Conservation (phyloP, 768 basidiomycete species). For the Leucosporidium scottii region DNA sequence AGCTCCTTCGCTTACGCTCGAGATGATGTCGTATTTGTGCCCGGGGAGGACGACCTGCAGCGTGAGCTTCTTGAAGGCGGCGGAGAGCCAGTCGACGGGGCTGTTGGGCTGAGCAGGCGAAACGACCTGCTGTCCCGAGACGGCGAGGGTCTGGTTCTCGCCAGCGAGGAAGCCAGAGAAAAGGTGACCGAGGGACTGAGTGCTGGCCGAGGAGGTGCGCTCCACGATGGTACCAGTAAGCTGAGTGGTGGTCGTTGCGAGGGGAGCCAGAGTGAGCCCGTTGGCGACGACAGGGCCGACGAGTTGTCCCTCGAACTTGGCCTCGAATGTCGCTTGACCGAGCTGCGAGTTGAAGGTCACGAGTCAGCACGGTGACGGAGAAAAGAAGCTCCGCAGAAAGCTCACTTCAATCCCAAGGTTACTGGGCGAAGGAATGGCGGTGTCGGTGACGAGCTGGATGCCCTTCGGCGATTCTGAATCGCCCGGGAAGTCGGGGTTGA, state of each 20-base stretch:
- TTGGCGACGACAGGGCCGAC: slow-evolving; percentile 58
- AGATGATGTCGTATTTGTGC: slow-evolving; percentile 49
- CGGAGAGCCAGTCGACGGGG: slow-evolving; percentile 57
- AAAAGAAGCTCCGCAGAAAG: no score
- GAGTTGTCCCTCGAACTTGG: slow-evolving; percentile 50
- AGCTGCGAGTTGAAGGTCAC: slow-evolving; percentile 6
- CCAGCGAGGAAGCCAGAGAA: slow-evolving; percentile 62
- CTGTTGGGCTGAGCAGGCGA: slow-evolving; percentile 46
- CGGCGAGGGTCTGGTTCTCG: slow-evolving; percentile 56
- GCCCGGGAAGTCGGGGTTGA: slow-evolving; percentile 58
- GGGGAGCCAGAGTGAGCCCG: slow-evolving; percentile 51
- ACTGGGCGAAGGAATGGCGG: slow-evolving; percentile 35
- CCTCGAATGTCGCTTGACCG: slow-evolving; percentile 58
- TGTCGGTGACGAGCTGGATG: slow-evolving; percentile 31
- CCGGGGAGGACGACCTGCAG: slow-evolving; percentile 60
- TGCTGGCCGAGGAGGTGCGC: slow-evolving; percentile 19
- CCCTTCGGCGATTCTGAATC: slow-evolving; percentile 19
- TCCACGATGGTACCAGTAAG: slow-evolving; percentile 42
- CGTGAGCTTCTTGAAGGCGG: slow-evolving; percentile 62
- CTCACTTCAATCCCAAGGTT: slow-evolving; percentile 60
- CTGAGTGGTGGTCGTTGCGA: slow-evolving; percentile 50
- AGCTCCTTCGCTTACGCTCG: background rate
- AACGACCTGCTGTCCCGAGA: slow-evolving; percentile 57
- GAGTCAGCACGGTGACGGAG: no score
- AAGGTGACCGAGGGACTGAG: slow-evolving; percentile 55